phyloP scores from a whole-genome alignment of 768 basidiomycete genomes.

The Lyophyllum semitale region DNA sequence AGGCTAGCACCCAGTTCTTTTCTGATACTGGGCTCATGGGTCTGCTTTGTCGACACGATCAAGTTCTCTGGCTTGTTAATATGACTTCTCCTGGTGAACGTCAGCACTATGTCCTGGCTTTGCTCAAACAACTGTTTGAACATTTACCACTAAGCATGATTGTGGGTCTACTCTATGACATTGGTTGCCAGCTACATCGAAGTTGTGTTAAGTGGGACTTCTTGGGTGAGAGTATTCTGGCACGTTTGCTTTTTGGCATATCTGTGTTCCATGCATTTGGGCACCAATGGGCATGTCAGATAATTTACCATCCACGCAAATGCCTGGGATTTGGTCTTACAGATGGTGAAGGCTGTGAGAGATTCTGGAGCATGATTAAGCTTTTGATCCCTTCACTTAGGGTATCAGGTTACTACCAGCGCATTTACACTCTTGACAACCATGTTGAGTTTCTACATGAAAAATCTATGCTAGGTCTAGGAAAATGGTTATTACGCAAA shows the following conservation, averaged over 20 bases:
- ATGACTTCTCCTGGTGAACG: slow-evolving; percentile 35
- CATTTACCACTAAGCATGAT: slow-evolving; percentile 24
- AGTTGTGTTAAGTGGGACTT: slow-evolving; percentile 28
- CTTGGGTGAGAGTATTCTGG: slow-evolving; percentile 16
- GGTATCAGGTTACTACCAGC: slow-evolving; percentile 23
- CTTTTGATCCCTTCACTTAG: background rate
- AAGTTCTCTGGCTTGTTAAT: slow-evolving; percentile 35
- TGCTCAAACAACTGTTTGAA: slow-evolving; percentile 29
- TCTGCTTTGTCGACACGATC: slow-evolving; percentile 36
- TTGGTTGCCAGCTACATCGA: slow-evolving; percentile 36
- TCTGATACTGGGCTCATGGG: slow-evolving; percentile 38
- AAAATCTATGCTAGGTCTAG: background rate
- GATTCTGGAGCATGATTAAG: slow-evolving; percentile 26
- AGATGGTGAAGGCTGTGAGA: slow-evolving; percentile 21
- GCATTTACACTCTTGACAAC: slow-evolving; percentile 25
- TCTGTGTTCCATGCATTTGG: slow-evolving; percentile 42
- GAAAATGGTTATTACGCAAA: slow-evolving; percentile 1
- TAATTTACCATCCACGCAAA: slow-evolving; percentile 36
- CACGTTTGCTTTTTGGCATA: slow-evolving; percentile 28
- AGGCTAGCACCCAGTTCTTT: slow-evolving; percentile 29
- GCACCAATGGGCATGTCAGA: slow-evolving; percentile 40
- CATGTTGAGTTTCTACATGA: slow-evolving; percentile 12
- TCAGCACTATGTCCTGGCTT: slow-evolving; percentile 20
- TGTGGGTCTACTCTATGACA: slow-evolving; percentile 30
- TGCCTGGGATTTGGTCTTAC: slow-evolving; percentile 26